phyloP scores from a whole-genome alignment of 345 rosid species.

The Firmiana major region DNA sequence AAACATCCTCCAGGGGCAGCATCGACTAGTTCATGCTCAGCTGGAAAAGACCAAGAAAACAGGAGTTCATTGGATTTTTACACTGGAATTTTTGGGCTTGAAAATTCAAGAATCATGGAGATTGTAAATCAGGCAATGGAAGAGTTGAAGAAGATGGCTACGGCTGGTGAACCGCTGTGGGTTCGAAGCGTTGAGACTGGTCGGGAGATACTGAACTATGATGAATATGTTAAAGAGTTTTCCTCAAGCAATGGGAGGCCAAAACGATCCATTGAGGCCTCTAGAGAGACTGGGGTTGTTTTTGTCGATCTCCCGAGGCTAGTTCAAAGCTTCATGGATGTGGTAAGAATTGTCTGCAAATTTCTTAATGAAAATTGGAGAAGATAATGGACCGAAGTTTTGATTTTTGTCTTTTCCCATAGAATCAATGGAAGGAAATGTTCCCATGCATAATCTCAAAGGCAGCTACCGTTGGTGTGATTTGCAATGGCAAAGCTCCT shows the following conservation, averaged over 20 bases:
- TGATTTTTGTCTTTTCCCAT: not conserved
- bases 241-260: slow-evolving; percentile 37
- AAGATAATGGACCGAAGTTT: not conserved
- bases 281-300: slow-evolving; percentile 81
- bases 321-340: slow-evolving; percentile 83
- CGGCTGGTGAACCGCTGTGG: slow-evolving; percentile 77
- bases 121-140: slow-evolving; percentile 70
- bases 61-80: slow-evolving; percentile 72
- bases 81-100: slow-evolving; percentile 74
- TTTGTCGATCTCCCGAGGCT: slow-evolving; percentile 80
- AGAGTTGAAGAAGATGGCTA: slow-evolving; percentile 83
- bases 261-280: slow-evolving; percentile 79
- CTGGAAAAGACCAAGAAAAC: slow-evolving; percentile 58
- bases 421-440: slow-evolving; percentile 98
- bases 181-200: slow-evolving; percentile 87
- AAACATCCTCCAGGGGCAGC: slow-evolving; percentile 50
- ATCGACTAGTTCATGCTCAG: slow-evolving; percentile 52
- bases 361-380: no score
- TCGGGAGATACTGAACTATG: slow-evolving; percentile 91
- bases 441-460: slow-evolving; percentile 91
- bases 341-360: slow-evolving; percentile 34
- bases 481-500: slow-evolving; percentile 75
- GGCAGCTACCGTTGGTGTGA: slow-evolving; percentile 77
- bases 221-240: slow-evolving; percentile 78
- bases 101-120: slow-evolving; percentile 69